phyloP scores from a whole-genome alignment of 768 basidiomycete genomes.

The Sporobolomyces phaffii region DNA sequence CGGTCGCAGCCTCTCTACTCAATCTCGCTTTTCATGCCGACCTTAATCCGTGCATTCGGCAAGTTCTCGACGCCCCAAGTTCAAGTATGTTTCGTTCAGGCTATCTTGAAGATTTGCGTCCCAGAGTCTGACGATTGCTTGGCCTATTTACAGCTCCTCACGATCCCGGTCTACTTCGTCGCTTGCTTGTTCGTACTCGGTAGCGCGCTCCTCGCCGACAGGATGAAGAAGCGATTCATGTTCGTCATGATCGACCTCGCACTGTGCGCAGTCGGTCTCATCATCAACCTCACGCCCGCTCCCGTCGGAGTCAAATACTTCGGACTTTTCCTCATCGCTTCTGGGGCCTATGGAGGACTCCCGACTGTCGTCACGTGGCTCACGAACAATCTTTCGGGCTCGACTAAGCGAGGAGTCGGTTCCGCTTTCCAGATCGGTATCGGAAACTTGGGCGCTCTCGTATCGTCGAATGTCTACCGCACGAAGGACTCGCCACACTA shows the following conservation, averaged over 20 bases:
- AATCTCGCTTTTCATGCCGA: constrained; percentile 33
- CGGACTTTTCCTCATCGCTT: constrained; percentile 38
- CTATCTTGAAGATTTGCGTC: background rate
- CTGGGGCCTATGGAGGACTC: constrained; percentile 38
- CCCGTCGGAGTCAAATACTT: constrained; percentile 39
- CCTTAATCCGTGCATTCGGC: constrained; percentile 25
- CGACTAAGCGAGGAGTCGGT: constrained; percentile 38
- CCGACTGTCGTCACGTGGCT: constrained; percentile 38
- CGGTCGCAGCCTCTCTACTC: constrained; percentile 15
- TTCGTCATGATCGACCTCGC: constrained; percentile 36
- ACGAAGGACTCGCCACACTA: constrained; percentile 27
- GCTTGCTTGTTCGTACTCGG: constrained; percentile 36
- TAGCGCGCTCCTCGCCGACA: constrained; percentile 26
- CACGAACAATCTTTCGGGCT: constrained; percentile 36
- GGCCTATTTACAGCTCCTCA: constrained; percentile 24
- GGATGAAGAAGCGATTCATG: constrained; percentile 33
- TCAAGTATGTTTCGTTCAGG: background rate
- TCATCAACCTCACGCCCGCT: constrained; percentile 39
- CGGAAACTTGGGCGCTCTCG: constrained; percentile 39
- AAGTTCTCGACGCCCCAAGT: constrained; percentile 35
- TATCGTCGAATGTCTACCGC: constrained; percentile 39
- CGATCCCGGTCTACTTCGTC: constrained; percentile 37
- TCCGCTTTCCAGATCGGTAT: constrained; percentile 39
- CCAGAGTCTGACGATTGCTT: background rate
- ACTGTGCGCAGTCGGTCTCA: constrained; percentile 34